Evolutionary conservation across 352 stramenopile genomes (phyloP).

Genomic region (Stephanocyclus meneghinianus): DNA sequence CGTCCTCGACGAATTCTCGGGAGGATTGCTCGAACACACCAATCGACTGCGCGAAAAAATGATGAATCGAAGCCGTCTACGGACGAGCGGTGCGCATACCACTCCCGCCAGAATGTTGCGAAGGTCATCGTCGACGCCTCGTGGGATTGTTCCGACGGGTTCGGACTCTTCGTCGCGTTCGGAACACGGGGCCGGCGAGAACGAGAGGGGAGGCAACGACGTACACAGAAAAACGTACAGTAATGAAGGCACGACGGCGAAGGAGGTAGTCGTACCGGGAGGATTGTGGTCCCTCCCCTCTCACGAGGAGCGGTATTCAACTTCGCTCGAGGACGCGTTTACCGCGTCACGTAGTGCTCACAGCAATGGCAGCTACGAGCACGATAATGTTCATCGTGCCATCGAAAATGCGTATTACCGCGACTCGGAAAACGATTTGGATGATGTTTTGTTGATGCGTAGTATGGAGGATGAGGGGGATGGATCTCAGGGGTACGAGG

Average conservation of each 20-base stretch:
- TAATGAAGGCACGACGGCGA: not conserved
- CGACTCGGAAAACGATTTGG: not conserved
- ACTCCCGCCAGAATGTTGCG: conserved; percentile 3
- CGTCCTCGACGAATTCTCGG: not conserved
- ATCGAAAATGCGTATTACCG: conserved; percentile 1
- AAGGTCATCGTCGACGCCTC: not conserved
- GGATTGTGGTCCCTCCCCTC: conserved; percentile 10
- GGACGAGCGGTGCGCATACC: not conserved
- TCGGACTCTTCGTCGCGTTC: not conserved
- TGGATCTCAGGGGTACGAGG: not conserved
- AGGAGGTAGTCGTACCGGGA: conserved; percentile 2
- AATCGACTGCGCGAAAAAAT: conserved; percentile 6
- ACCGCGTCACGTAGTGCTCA: not conserved
- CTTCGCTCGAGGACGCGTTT: not conserved
- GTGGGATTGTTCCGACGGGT: not conserved
- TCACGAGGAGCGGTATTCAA: not conserved
- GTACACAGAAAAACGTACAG: not conserved
- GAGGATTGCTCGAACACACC: conserved; percentile 6
- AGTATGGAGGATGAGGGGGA: not conserved
- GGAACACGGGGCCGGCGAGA: not conserved
- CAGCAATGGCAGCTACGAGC: not conserved
- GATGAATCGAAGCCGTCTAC: conserved; percentile 1
- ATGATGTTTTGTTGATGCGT: conserved; percentile 24
- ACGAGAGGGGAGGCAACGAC: not conserved
- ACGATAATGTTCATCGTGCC: not conserved